Evolutionary conservation across 345 rosid genomes (phyloP), one percentile per base, ranked within the genome.

Genomic region (Populus nigra): DNA sequence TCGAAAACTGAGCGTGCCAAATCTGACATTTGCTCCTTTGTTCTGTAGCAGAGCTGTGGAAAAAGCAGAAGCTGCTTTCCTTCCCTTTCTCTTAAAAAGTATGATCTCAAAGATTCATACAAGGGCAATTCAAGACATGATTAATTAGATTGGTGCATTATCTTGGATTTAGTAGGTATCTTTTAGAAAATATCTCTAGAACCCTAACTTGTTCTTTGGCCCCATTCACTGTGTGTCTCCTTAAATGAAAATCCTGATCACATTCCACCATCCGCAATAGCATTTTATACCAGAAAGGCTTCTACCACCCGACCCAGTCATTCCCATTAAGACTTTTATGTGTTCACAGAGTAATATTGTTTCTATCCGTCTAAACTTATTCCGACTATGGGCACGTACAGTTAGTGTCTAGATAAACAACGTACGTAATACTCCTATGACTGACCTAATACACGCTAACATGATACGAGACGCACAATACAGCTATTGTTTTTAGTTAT

Each of bases 231-330:
- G 18, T 72, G 41, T 71, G 65, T 79, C 67, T 74, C 17, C 11
- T 61, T 72, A 68, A 65, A 73, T 78, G 83, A 78, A 76, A 79
- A 83, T 81, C 88, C 84, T 77, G 50, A 59, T 86, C 86, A 81
- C 62, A 83, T 59, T 74, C 83, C 85, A 77, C 86, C 71, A 35
- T 16, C 13, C 16, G 25, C 12, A 1, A 18, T 67, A 17, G n/a
- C n/a, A 8, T 67, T 18, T 67, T 20, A 31, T 67, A 33, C 36
- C 1, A 35, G 22, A 5, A 53, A 50, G 31, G 78, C 50, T 43
- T 72, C 63, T 22, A n/a, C 29, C 70, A 25, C 25, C 47, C 73
- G 79, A 76, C 55, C 61, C 27, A 18, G 12, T 72, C 55, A 69
- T 73, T 27, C 67, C 75, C 74, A 27, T 65, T 72, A 6, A 49